Evolutionary conservation across 139 green algal genomes (phyloP), one percentile per base, ranked within the genome.

Genomic region (Pleodorina starrii): DNA sequence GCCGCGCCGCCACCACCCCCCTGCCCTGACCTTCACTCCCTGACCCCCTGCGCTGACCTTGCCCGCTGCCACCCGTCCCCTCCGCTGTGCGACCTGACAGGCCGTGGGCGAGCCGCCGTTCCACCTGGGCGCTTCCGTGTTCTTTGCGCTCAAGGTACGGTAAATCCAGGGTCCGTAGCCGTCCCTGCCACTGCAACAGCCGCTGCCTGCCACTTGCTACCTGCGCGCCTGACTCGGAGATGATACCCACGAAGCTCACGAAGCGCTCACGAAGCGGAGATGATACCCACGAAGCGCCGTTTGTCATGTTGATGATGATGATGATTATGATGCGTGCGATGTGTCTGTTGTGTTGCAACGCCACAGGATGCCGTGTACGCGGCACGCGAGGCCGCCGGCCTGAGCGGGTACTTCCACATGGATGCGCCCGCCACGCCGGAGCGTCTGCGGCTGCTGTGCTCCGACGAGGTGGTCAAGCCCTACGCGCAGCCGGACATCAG

Each of bases 61-160:
- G n/a, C n/a, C n/a, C n/a, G n/a, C 14, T 60, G 17, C 14, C 54
- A 12, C 54, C 54, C 54, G 25, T 12, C 54, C 54, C 21, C 54
- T 12, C 54, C 9, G 25, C 54, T 25, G 54, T n/a, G n/a, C n/a
- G 12, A 57, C 10, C 48, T 17, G 12, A 23, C 87, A 92, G 89
- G 98, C 97, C 27, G 96, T 99, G 6, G 98, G 98, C 1, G 98
- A 99, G 93, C 98, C 98, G 21, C 98, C 98, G 10, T 97, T 99
- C 90, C 97, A 98, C 90, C 93, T 99, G 80, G 96, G 95, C 0
- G 93, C 94, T 17, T 96, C 93, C 5, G 97, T 97, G 43, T 98
- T 98, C 79, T 99, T 97, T 69, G 97, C 98, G 0, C 93, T 99
- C 40, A 98, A 99, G 91, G 84, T 81, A 27, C 25, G 46, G 32